Evolutionary conservation across 768 basidiomycete species (phyloP), one percentile per base, ranked within the genome.

Genomic region (Phanerodontia chrysosporium): DNA sequence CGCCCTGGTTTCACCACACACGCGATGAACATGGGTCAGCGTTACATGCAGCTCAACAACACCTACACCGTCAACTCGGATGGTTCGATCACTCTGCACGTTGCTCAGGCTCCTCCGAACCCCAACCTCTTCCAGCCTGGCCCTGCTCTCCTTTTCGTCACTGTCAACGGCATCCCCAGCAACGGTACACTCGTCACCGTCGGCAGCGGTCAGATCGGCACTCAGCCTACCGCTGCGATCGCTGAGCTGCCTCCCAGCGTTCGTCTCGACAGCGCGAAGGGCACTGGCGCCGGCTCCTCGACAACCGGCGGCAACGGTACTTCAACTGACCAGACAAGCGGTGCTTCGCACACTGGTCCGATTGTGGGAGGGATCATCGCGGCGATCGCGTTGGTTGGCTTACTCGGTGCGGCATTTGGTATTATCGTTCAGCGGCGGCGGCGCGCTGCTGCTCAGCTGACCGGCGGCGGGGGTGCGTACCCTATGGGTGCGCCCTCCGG

Each of bases 1-100:
- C 90, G 96, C n/a, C 80, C 84, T 3, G 95, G 95, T 0, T 91
- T 88, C 76, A 86, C 90, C 2, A 91, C 90, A 0, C 90, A 92
- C 65, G 89, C 82, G 35, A 90, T 91, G 89, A 92, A 90, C 75
- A 92, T 91, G 88, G 89, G 89, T 0, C 90, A 93, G 72, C 81
- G 94, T 3, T 80, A 79, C 56, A 66, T 95, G 58, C 85, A 95
- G 74, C 83, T 97, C 55, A 87, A 95, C 71, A 89, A 82, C 67
- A 90, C 94, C 0, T 96, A 87, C 75, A 89, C 85, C 0, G 89
- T 93, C 57, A 83, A 90, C 69, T 70, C 67, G n/a, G 84, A 94
- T 62, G 88, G 90, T 21, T 83, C 86, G 18, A 86, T 92, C 63
- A 82, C 80, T 9, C 74, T 97, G 2, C 87, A 95, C 71, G 89